A percentile compares a stretch with the other conserved stretches of the same genome.
These are phyloP conservation scores for Kurtzmaniella quercitrusa DNA, from an alignment of 1,139 yeast genomes.

Conservation along the genomic window DNA sequence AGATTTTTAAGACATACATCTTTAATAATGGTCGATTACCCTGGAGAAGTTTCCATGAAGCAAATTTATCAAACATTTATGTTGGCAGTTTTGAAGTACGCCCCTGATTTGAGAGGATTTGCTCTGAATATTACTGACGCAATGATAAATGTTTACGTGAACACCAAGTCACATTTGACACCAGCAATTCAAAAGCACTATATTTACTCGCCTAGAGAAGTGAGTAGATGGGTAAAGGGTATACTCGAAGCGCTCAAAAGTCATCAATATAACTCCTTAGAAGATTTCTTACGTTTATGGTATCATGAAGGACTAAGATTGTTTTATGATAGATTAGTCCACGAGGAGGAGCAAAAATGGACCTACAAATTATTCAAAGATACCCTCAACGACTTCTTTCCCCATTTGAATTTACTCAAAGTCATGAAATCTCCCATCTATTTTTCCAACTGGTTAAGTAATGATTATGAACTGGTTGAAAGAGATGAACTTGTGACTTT, in stretches of 20 bases:
- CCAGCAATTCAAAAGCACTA: constrained; percentile 49
- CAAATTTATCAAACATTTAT: constrained; percentile 67
- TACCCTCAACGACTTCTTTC: constrained; percentile 41
- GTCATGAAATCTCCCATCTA: constrained; percentile 50
- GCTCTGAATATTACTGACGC: constrained; percentile 53
- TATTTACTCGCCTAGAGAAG: constrained; percentile 84
- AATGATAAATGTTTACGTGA: constrained; percentile 60
- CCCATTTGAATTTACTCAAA: constrained; percentile 33
- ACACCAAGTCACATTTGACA: constrained; percentile 39
- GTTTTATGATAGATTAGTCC: constrained; percentile 68
- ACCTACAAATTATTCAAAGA: constrained; percentile 41
- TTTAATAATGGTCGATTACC: constrained; percentile 76
- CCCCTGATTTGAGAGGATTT: constrained; percentile 60
- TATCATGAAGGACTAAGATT: constrained; percentile 77
- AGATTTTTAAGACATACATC: constrained; percentile 69
- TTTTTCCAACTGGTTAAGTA: constrained; percentile 72
- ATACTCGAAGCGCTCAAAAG: constrained; percentile 53
- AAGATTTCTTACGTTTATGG: constrained; percentile 62
- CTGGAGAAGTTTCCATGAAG: constrained; percentile 56
- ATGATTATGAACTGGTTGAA: constrained; percentile 56
- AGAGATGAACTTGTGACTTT: constrained; percentile 48
- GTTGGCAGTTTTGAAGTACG: constrained; percentile 53
- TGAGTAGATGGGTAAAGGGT: constrained; percentile 88
- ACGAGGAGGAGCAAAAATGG: constrained; percentile 46
- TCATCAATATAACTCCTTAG: constrained; percentile 29